Evolutionary conservation across 2,329 filamentous ascomycete genomes (phyloP), one percentile per base, ranked within the genome.

Genomic region (Penicillium expansum): DNA sequence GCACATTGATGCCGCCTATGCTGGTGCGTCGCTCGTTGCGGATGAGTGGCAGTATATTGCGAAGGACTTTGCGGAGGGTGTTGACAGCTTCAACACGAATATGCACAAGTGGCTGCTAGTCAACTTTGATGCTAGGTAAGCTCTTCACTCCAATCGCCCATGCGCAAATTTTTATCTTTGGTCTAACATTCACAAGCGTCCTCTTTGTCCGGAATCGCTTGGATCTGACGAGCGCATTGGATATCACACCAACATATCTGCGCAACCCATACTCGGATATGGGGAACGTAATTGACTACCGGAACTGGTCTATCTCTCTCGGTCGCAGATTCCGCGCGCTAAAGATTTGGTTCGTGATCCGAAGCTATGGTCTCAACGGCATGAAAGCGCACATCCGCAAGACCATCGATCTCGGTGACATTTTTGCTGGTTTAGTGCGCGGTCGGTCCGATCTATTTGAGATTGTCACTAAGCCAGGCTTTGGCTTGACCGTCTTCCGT

Each of bases 101-200:
- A 89, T 96, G 84, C 92, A 97, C 82, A 97, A 97, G 79, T 97
- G 93, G 93, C 82, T 97, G 47, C 85, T 97, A 18, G 92, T 91
- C 56, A 96, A 96, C 75, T 97, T 97, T 68, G 93, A 97, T 69
- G 84, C 84, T 4, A 79, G 76, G 76, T 78, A 68, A 30, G 63
- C 30, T 52, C 41, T 27, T 14, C 5, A 8, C 13, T 18, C 30
- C 4, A 18, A 22, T 30, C 1, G 18, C 16, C 1, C 32, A 6
- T 22, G 1, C 5, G n/a, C 1, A n/a, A 1, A 6, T 14, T 20
- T 32, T 2, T 13, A 27, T 6, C 9, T 27, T 49, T 39, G 11
- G 13, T 57, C 67, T 62, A 33, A 58, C 47, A 16, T 29, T 73
- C 83, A 81, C 67, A 91, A 52, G 89, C 53, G 89, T 89, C 63